Base-by-base conservation (phyloP, 371 early-diverging fungal genomes). In the Synchytrium microbalum region DNA sequence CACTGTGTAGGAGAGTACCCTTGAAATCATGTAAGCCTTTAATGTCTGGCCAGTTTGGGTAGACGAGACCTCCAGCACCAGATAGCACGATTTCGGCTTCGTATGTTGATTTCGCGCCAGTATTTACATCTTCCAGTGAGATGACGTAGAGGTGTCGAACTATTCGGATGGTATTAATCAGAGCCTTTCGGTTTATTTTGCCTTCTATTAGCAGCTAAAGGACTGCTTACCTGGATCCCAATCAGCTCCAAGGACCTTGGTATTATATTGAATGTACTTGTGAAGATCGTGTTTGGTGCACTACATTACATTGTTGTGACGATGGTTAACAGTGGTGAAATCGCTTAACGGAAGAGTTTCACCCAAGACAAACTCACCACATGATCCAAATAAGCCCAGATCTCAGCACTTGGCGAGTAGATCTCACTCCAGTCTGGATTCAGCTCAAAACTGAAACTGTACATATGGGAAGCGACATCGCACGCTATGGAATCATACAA, bases 391-490 rank as follows among this genome's bases (percentile, higher is more conserved):
- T 38, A 55, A 24, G 28, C 25, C 56, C 56, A 55, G 28, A 55
- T n/a, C 24, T 25, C 23, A 13, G 28, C 24, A 8, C 8, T 8
- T 24, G 8, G 13, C 56, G 56, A 8, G 24, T 38, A 38, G 13
- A 24, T 24, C 24, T 32, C 0, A 29, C 3, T 32, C 2, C 54
- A 67, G 72, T 79, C 67, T 61, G 79, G 75, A 64, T 78, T 79
- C 5, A 70, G 64, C 33, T 75, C 80, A 60, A 72, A 79, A 27
- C 73, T 74, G 55, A 78, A 70, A 25, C 75, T 77, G 69, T 85
- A 87, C 29, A 79, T 63, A 69, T 83, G 80, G 2, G 82, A 77
- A 10, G 77, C 73, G 24, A 85, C 73, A 71, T 87, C 85, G 63
- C 85, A 83, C 19, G 46, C 46, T 5, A 38, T 38, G 46, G 46